Conservation (phyloP, 2,329 filamentous ascomycete genomes). For the Colletotrichum sp. region DNA sequence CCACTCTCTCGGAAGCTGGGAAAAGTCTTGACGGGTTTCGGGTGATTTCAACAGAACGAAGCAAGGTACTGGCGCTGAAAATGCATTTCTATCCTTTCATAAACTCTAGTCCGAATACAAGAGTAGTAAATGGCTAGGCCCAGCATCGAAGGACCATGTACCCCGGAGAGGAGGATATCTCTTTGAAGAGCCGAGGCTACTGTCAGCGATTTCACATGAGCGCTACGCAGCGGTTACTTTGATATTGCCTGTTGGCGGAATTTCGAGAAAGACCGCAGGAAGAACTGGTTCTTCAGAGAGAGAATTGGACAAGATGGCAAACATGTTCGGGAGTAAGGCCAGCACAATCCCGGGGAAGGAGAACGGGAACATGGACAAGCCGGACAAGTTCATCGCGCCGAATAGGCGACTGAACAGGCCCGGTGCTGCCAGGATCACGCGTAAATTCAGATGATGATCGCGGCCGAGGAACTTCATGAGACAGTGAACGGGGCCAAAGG, state of each 20-base stretch:
- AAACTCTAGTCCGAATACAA: background rate
- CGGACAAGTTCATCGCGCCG: background rate
- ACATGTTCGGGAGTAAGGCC: background rate
- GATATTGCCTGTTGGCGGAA: background rate
- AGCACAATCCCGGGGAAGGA: accelerated
- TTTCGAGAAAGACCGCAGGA: background rate
- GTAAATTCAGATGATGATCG: background rate
- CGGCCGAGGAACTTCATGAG: accelerated
- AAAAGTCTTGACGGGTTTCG: background rate
- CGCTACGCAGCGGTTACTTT: background rate
- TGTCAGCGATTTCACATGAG: background rate
- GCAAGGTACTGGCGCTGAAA: background rate
- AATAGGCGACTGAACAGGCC: background rate
- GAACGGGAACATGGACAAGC: background rate
- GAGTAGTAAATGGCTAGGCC: background rate
- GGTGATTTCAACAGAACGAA: background rate
- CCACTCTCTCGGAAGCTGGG: background rate
- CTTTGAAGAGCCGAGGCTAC: background rate
- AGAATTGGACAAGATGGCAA: background rate
- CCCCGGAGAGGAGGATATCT: background rate
- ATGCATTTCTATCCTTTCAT: background rate
- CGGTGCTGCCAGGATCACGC: background rate
- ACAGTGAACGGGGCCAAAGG: accelerated
- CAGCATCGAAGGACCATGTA: background rate
- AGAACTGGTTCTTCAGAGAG: background rate